These are phyloP conservation scores for Leptodermis oblonga DNA, from an alignment of 257 asterid genomes.

Conservation along the genomic window DNA sequence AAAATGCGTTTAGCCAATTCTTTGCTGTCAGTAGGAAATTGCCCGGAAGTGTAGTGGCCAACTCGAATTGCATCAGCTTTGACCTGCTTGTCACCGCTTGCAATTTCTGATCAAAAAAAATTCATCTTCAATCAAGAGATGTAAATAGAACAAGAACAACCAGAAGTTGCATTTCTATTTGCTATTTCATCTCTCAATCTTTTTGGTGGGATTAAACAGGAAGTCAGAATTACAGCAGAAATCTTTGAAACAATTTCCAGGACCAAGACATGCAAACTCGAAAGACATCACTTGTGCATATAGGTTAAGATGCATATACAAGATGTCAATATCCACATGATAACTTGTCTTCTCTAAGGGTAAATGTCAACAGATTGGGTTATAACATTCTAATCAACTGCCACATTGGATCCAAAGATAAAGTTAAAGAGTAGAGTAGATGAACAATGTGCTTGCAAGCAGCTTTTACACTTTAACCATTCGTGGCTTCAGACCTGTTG, in stretches of 20 bases:
- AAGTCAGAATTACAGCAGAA: neutral
- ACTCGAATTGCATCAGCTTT: conserved; percentile 86
- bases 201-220: neutral
- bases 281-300: neutral
- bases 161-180: neutral
- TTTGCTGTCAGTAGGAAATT: conserved; percentile 77
- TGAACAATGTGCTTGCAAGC: no score
- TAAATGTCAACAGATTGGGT: no score
- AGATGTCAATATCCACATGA: neutral
- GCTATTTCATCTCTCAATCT: neutral
- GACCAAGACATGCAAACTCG: neutral
- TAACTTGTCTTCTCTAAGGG: neutral
- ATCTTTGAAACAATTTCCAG: neutral
- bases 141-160: neutral
- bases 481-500: neutral
- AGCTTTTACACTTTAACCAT: conserved; percentile 1
- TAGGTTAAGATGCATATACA: neutral
- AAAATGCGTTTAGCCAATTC: conserved; percentile 89
- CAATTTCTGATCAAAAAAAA: conserved; percentile 55
- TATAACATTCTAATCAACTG: no score
- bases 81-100: conserved; percentile 76
- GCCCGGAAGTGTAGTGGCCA: conserved; percentile 73
- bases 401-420: no score
- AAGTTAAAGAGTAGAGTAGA: no score
- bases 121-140: conserved; percentile 11